Conservation (phyloP, 2,329 filamentous ascomycete species). For the Talaromyces piceae region DNA sequence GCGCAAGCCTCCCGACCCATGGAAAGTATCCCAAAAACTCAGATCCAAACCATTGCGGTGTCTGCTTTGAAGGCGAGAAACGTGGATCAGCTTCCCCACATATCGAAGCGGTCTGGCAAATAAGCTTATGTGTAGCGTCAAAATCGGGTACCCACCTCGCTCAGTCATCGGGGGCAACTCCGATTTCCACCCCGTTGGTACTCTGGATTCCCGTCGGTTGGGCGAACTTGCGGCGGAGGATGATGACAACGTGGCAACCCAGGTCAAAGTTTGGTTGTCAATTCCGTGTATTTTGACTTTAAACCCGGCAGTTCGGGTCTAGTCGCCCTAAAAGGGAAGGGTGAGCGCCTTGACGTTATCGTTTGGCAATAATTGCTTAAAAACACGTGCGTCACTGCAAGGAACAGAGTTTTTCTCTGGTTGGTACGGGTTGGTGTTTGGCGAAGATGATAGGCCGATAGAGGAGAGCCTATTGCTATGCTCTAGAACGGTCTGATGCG, state of each 20-base stretch:
- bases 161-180: not conserved
- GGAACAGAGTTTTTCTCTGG: too few species aligned
- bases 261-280: not conserved
- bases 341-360: too few species aligned
- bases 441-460: not conserved
- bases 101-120: not conserved
- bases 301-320: too few species aligned
- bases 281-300: not conserved
- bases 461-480: not conserved
- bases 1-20: constrained; percentile 1
- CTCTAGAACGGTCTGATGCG: not conserved
- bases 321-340: too few species aligned
- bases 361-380: too few species aligned
- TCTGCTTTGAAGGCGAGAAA: not conserved
- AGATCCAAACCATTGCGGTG: too few species aligned
- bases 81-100: not conserved
- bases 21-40: not conserved
- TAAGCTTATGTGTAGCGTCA: not conserved
- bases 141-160: not conserved
- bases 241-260: not conserved
- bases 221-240: not conserved
- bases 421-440: too few species aligned
- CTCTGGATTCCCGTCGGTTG: not conserved
- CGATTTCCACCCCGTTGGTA: not conserved
- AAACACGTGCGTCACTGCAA: too few species aligned